Conservation (phyloP, 2,329 filamentous ascomycete species). For the Metarhizium album region DNA sequence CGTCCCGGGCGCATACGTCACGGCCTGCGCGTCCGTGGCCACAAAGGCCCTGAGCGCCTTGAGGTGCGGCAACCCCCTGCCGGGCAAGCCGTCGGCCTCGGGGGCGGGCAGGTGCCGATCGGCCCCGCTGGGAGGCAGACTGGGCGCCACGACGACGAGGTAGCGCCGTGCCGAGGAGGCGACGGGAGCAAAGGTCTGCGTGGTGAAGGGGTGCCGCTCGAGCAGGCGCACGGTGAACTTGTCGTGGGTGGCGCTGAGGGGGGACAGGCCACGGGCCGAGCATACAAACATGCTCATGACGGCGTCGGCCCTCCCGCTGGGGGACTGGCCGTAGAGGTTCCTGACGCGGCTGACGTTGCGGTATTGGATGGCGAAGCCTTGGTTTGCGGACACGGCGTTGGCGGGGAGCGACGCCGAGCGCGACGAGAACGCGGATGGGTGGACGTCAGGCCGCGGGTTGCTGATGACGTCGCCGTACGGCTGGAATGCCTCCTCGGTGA, state of each 20-base stretch:
- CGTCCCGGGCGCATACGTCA: constrained; percentile 84
- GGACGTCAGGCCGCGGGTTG: constrained; percentile 53
- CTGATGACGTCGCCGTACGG: constrained; percentile 75
- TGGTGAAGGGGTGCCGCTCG: constrained; percentile 88
- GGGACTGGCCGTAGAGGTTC: constrained; percentile 59
- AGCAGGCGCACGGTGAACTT: constrained; percentile 58
- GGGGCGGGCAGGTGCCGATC: constrained; percentile 19
- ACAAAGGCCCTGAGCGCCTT: constrained; percentile 63
- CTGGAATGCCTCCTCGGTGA: constrained; percentile 59
- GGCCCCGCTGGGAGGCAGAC: constrained; percentile 34
- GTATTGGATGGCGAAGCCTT: constrained; percentile 83
- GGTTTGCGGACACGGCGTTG: constrained; percentile 58
- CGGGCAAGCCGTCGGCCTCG: constrained; percentile 33
- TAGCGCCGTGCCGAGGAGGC: constrained; percentile 45
- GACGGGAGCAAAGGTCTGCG: constrained; percentile 84
- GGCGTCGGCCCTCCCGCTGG: constrained; percentile 42
- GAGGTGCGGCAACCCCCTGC: constrained; percentile 62
- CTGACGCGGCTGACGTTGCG: constrained; percentile 63
- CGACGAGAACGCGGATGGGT: constrained; percentile 35
- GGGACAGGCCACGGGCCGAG: constrained; percentile 25
- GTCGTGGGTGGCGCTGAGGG: constrained; percentile 7
- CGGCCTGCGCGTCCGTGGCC: constrained; percentile 66
- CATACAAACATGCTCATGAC: constrained; percentile 88
- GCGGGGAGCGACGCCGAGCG: constrained; percentile 27
- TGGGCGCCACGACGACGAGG: constrained; percentile 83